These are phyloP conservation scores for Phytophthora podocarpi DNA, from an alignment of 352 stramenopile species.

Conservation along the genomic window DNA sequence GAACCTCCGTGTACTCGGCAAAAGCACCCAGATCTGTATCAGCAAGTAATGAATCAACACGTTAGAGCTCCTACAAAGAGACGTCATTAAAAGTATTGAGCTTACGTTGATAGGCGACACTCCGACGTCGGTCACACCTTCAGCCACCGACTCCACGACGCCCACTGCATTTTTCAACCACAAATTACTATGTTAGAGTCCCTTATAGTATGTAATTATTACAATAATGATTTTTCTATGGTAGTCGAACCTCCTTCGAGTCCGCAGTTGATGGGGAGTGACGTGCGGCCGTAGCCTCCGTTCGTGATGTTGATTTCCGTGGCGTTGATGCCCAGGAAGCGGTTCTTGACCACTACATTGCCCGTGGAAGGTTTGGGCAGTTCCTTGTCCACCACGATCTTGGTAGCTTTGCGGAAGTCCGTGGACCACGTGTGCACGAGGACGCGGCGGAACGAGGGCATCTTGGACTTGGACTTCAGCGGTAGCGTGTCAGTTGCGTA, in stretches of 20 bases:
- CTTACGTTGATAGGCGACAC: slow-evolving; percentile 53
- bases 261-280: slow-evolving; percentile 32
- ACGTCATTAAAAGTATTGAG: not conserved
- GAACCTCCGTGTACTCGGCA: slow-evolving; percentile 53
- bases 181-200: slow-evolving; percentile 3
- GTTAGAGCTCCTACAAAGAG: not conserved
- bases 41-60: not conserved
- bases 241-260: slow-evolving; percentile 34
- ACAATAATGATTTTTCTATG: not conserved
- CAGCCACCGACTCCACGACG: slow-evolving; percentile 43
- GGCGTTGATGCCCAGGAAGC: slow-evolving; percentile 50
- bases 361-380: slow-evolving; percentile 31
- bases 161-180: slow-evolving; percentile 33
- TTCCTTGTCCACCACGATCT: slow-evolving; percentile 39
- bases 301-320: slow-evolving; percentile 63
- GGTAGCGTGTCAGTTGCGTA: not conserved
- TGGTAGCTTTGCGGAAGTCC: slow-evolving; percentile 50
- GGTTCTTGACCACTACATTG: slow-evolving; percentile 44
- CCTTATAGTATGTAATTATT: not conserved
- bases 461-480: slow-evolving; percentile 10
- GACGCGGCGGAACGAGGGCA: slow-evolving; percentile 38
- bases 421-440: slow-evolving; percentile 47
- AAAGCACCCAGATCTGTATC: slow-evolving; percentile 52
- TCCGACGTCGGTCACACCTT: slow-evolving; percentile 42
- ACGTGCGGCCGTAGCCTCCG: slow-evolving; percentile 20